Evolutionary conservation across 257 asterid species (phyloP).

Genomic region (Solanum virginianum): DNA sequence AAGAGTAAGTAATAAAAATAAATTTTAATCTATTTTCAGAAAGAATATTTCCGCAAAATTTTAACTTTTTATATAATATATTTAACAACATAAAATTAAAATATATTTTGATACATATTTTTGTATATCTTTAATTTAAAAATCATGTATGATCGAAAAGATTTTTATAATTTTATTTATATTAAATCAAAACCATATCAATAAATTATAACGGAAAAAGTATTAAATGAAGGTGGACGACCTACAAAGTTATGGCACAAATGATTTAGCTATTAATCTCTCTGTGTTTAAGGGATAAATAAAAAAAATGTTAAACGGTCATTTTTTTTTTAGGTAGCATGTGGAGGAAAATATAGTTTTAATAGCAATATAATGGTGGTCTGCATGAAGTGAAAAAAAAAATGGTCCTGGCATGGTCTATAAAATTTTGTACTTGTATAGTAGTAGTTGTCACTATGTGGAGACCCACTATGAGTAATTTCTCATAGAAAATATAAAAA

Average conservation of each 20-base stretch:
- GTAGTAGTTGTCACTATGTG: neutral
- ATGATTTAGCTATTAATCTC: neutral
- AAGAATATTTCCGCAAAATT: too few species aligned
- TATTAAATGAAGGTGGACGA: neutral
- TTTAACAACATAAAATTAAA: too few species aligned
- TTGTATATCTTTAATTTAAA: too few species aligned
- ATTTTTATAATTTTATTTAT: too few species aligned
- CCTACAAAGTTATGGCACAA: neutral
- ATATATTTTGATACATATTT: too few species aligned
- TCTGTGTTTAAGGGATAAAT: neutral
- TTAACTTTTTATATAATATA: too few species aligned
- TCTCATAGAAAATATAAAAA: too few species aligned
- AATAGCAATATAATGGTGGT: neutral
- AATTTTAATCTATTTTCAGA: too few species aligned
- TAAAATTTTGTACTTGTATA: slow-evolving; percentile 9
- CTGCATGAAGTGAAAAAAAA: neutral
- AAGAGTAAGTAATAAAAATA: too few species aligned
- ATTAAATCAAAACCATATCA: too few species aligned
- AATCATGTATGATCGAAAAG: too few species aligned
- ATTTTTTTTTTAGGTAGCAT: neutral
- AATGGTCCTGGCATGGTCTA: slow-evolving; percentile 19
- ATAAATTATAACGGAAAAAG: too few species aligned
- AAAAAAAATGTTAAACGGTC: slow-evolving; percentile 10
- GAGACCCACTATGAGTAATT: slow-evolving; percentile 4
- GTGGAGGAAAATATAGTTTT: neutral